Percentiles rank a stretch among this genome's conserved stretches.
Conservation (phyloP, 768 basidiomycete species). For the Rhodotorula babjevae region DNA sequence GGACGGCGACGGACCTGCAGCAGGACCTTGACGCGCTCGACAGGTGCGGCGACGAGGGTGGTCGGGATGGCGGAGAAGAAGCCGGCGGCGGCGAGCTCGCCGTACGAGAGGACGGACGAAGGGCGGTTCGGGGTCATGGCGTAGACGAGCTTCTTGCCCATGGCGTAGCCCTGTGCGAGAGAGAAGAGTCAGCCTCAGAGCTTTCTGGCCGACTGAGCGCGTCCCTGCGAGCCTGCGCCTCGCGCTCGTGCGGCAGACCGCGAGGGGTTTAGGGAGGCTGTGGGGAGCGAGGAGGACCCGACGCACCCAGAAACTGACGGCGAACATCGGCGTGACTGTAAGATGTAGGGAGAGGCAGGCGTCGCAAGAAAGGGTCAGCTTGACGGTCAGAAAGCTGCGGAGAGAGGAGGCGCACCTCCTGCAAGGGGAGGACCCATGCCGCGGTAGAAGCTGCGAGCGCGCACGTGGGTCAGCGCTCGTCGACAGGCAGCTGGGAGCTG, state of each 20-base stretch:
- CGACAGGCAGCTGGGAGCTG: not conserved
- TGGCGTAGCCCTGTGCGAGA: constrained; percentile 72
- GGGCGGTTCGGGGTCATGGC: constrained; percentile 71
- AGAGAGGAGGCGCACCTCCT: not conserved
- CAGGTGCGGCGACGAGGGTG: constrained; percentile 87
- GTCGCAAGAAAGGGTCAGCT: not conserved
- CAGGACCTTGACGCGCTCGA: constrained; percentile 93
- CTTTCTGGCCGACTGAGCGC: too few relatives aligned
- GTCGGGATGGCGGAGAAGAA: constrained; percentile 90
- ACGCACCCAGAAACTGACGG: constrained; percentile 91
- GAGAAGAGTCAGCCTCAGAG: not conserved
- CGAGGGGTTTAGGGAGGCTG: too few relatives aligned
- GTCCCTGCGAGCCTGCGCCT: too few relatives aligned
- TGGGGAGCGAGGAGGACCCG: not conserved
- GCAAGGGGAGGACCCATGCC: constrained; percentile 50
- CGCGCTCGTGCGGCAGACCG: not conserved
- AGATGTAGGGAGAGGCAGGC: not conserved
- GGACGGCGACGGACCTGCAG: constrained; percentile 61
- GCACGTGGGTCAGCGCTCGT: not conserved
- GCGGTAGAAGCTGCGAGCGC: constrained; percentile 66
- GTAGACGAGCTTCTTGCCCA: constrained; percentile 80
- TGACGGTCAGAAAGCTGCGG: too few relatives aligned
- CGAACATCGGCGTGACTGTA: constrained; percentile 96
- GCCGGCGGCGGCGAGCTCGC: constrained; percentile 84
- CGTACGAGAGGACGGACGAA: constrained; percentile 59